These are phyloP conservation scores for Tetrapisispora fleetii DNA, from an alignment of 805 yeast genomes.

Conservation along the genomic window DNA sequence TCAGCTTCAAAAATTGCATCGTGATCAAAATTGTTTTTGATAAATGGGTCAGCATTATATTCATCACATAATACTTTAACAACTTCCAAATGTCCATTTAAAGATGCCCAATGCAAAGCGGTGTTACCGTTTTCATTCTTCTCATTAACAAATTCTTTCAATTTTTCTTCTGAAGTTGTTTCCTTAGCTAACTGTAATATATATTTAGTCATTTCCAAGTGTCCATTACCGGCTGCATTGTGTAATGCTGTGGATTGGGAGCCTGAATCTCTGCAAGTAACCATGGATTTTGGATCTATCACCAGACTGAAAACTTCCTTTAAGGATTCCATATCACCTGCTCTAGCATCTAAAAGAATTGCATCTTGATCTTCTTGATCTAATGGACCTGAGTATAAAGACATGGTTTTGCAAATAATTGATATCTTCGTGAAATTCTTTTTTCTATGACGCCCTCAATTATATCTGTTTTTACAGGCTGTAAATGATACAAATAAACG, in stretches of 20 bases:
- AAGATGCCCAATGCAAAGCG: constrained; percentile 92
- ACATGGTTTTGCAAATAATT: constrained; percentile 17
- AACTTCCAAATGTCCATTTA: constrained; percentile 70
- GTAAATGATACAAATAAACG: too few species aligned
- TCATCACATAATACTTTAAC: constrained; percentile 64
- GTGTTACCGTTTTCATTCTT: constrained; percentile 84
- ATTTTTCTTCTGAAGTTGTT: constrained; percentile 28
- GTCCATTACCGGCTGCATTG: constrained; percentile 95
- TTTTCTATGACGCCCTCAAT: too few species aligned
- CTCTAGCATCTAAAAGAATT: constrained; percentile 74
- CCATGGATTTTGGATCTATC: constrained; percentile 36
- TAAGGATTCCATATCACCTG: constrained; percentile 73
- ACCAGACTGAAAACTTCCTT: constrained; percentile 54
- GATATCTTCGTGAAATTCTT: too few species aligned
- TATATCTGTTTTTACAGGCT: too few species aligned
- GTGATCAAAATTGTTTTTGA: constrained; percentile 64
- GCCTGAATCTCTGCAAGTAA: constrained; percentile 48
- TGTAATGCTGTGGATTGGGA: constrained; percentile 74
- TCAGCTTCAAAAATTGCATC: constrained; percentile 90
- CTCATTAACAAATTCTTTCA: constrained; percentile 37
- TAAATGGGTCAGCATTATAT: constrained; percentile 71
- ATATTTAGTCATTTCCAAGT: constrained; percentile 53
- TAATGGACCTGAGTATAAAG: constrained; percentile 27
- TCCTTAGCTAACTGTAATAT: constrained; percentile 40
- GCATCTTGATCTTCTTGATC: constrained; percentile 75